These are phyloP conservation scores for Tetragonia tetragonoides DNA, from an alignment of 148 eudicot genomes.

Conservation along the genomic window DNA sequence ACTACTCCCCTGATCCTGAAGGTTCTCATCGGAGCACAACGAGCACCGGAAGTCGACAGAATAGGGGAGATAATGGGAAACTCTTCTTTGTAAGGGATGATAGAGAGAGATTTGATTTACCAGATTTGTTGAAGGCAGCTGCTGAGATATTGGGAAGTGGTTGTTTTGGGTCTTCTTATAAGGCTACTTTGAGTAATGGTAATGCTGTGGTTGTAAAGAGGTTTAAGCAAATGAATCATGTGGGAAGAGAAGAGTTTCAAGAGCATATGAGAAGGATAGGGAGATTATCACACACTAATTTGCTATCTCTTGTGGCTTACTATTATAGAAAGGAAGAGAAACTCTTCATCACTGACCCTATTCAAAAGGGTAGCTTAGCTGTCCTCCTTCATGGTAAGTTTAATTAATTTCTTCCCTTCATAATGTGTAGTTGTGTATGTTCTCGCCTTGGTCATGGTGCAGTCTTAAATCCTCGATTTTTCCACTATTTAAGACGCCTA, in stretches of 20 bases:
- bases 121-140: slow-evolving; percentile 63
- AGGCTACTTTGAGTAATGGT: slow-evolving; percentile 51
- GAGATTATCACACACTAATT: slow-evolving; percentile 58
- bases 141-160: slow-evolving; percentile 84
- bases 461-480: too few species aligned
- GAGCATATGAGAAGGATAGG: slow-evolving; percentile 84
- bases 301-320: slow-evolving; percentile 66
- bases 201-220: slow-evolving; percentile 72
- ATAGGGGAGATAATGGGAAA: slow-evolving; percentile 25
- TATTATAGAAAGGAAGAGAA: slow-evolving; percentile 84
- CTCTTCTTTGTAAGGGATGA: slow-evolving; percentile 57
- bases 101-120: slow-evolving; percentile 50
- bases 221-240: slow-evolving; percentile 76
- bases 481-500: too few species aligned
- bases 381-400: slow-evolving; percentile 64
- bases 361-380: slow-evolving; percentile 64
- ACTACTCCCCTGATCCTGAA: neutral
- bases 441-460: too few species aligned
- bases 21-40: slow-evolving; percentile 13
- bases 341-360: slow-evolving; percentile 54
- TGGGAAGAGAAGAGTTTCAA: slow-evolving; percentile 71
- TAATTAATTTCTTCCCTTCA: neutral
- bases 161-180: slow-evolving; percentile 70
- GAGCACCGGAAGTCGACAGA: neutral
- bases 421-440: neutral